A percentile compares a stretch with the other conserved stretches of the same genome.
These are phyloP conservation scores for Naegleria lovaniensis DNA, from an alignment of 208 protist genomes.

Conservation along the genomic window DNA sequence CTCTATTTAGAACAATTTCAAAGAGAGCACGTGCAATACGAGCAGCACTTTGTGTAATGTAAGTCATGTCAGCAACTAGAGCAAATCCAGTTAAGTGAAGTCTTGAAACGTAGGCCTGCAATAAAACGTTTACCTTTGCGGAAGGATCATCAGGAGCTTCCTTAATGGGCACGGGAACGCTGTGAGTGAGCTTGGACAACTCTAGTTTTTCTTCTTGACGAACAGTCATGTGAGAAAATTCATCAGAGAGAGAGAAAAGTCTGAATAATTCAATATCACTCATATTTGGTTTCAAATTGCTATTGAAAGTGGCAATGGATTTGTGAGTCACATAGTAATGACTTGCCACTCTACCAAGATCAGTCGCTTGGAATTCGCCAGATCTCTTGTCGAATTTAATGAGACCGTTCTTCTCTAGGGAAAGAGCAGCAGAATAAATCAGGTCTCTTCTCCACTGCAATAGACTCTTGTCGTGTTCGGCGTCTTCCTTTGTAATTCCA, in stretches of 20 bases:
- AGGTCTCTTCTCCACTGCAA: slow-evolving; percentile 80
- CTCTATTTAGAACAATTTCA: slow-evolving; percentile 88
- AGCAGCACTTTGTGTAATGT: slow-evolving; percentile 93
- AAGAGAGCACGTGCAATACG: slow-evolving; percentile 80
- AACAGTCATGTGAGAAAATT: slow-evolving; percentile 95
- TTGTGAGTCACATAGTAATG: slow-evolving; percentile 93
- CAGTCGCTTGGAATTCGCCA: slow-evolving; percentile 75
- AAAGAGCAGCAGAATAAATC: slow-evolving; percentile 81
- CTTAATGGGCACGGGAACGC: slow-evolving; percentile 94
- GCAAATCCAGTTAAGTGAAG: slow-evolving; percentile 93
- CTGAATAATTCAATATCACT: slow-evolving; percentile 95
- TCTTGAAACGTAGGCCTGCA: slow-evolving; percentile 98
- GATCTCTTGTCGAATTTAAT: slow-evolving; percentile 85
- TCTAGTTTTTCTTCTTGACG: slow-evolving; percentile 96
- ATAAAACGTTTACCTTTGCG: slow-evolving; percentile 96
- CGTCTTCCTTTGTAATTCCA: slow-evolving; percentile 76
- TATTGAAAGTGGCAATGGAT: slow-evolving; percentile 91
- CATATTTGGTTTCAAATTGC: slow-evolving; percentile 85
- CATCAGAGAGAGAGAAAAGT: slow-evolving; percentile 87
- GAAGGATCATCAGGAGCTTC: slow-evolving; percentile 85
- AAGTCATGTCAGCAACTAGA: slow-evolving; percentile 97
- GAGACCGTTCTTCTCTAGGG: slow-evolving; percentile 76
- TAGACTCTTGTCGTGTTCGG: slow-evolving; percentile 79
- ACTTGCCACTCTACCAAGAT: slow-evolving; percentile 94
- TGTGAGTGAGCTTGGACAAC: slow-evolving; percentile 86